Evolutionary conservation across 2,329 filamentous ascomycete species (phyloP).

Genomic region (Diaporthe destruens): DNA sequence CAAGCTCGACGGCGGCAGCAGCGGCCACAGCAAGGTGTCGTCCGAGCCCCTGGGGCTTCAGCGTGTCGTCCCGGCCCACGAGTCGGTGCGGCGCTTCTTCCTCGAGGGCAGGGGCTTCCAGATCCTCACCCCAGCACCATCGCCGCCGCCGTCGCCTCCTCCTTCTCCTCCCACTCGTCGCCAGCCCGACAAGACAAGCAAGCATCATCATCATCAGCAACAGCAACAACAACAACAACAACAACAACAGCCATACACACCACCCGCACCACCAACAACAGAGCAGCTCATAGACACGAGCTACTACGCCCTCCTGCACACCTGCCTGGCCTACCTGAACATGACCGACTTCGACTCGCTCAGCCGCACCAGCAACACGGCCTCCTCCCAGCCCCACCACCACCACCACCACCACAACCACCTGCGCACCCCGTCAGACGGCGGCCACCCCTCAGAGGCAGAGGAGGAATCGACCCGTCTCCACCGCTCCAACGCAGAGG

Average conservation of each 20-base stretch:
- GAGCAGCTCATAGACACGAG: slow-evolving; percentile 47
- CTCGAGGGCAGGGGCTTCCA: slow-evolving; percentile 50
- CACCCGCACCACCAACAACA: slow-evolving; percentile 10
- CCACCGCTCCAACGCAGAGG: slow-evolving; percentile 41
- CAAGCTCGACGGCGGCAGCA: slow-evolving; percentile 19
- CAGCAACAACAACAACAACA: no score
- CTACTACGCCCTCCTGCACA: slow-evolving; percentile 49
- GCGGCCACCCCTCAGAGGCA: not conserved
- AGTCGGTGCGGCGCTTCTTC: slow-evolving; percentile 51
- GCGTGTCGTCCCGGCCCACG: slow-evolving; percentile 49
- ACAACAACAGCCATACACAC: not conserved
- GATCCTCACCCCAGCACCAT: slow-evolving; percentile 42
- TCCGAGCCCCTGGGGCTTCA: slow-evolving; percentile 48
- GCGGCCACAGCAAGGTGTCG: slow-evolving; percentile 14
- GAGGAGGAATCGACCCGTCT: slow-evolving; percentile 9
- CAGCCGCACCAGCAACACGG: slow-evolving; percentile 42
- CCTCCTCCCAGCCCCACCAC: not conserved
- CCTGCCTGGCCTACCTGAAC: slow-evolving; percentile 51
- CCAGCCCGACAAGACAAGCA: not conserved
- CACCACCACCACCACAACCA: slow-evolving; percentile 24
- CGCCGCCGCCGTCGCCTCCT: no score
- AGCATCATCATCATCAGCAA: not conserved
- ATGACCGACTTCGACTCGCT: slow-evolving; percentile 51
- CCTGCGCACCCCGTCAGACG: not conserved
- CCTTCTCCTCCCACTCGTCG: not conserved